phyloP scores from a whole-genome alignment of 805 yeast genomes.

The Zygosaccharomyces pseudorouxii region DNA sequence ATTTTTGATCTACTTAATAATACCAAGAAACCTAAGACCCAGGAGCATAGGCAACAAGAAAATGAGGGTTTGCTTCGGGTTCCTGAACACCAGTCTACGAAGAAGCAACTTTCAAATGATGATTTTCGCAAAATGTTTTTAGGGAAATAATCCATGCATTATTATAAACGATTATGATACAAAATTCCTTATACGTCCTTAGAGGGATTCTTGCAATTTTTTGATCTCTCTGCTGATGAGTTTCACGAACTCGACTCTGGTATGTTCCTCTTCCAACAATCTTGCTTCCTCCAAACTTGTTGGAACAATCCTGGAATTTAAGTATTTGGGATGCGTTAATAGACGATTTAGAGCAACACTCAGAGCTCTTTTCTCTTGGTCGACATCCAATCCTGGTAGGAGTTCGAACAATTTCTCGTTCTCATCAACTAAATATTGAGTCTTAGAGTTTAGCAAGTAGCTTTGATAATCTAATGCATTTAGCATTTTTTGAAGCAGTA shows the following conservation, averaged over 20 bases:
- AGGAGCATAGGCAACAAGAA: background rate
- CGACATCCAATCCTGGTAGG: constrained; percentile 59
- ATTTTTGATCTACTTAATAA: constrained; percentile 31
- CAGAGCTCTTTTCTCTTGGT: constrained; percentile 55
- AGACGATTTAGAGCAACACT: constrained; percentile 61
- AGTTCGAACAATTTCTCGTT: constrained; percentile 27
- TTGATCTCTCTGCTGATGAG: constrained; percentile 47
- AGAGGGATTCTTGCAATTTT: constrained; percentile 44
- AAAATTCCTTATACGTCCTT: constrained; percentile 8
- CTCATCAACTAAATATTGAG: constrained; percentile 14
- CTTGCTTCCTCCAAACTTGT: constrained; percentile 62
- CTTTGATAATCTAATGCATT: constrained; percentile 49
- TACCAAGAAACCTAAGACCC: background rate
- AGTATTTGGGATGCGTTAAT: constrained; percentile 79
- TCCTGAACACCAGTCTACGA: background rate
- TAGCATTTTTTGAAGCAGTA: constrained; percentile 57
- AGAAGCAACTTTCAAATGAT: constrained; percentile 33
- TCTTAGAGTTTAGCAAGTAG: constrained; percentile 34
- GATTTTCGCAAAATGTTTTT: constrained; percentile 39
- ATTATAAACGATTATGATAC: constrained; percentile 1
- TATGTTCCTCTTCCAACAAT: constrained; percentile 46
- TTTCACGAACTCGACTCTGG: constrained; percentile 41
- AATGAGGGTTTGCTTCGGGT: background rate
- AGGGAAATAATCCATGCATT: constrained; percentile 15
- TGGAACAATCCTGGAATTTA: constrained; percentile 63